A percentile compares a stretch with the other conserved stretches of the same genome.
These are phyloP conservation scores for Penicillium arizonense DNA, from an alignment of 495 filamentous ascomycete species.

Conservation along the genomic window DNA sequence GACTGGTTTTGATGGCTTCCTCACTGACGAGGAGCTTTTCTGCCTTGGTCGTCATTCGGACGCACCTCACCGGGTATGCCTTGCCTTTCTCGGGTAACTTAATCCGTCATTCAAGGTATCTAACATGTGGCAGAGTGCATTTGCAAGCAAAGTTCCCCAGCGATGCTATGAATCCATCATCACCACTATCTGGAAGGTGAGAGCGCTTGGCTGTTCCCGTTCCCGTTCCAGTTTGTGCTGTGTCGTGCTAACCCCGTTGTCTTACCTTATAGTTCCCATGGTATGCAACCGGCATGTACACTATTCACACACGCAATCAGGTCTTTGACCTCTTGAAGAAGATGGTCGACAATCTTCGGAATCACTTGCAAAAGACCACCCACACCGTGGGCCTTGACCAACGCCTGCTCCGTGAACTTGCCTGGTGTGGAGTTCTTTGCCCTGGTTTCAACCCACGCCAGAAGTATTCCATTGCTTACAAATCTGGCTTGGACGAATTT, in stretches of 20 bases:
- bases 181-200: slow-evolving; percentile 68
- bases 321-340: slow-evolving; percentile 42
- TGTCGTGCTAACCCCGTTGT: slow-evolving; percentile 3
- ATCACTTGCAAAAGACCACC: slow-evolving; percentile 26
- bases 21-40: slow-evolving; percentile 69
- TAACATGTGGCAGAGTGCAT: slow-evolving; percentile 53
- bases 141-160: slow-evolving; percentile 62
- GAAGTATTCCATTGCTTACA: slow-evolving; percentile 32
- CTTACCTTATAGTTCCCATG: slow-evolving; percentile 58
- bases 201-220: background rate
- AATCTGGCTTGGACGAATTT: slow-evolving; percentile 20
- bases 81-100: slow-evolving; percentile 1
- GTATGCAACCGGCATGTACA: slow-evolving; percentile 61
- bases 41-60: slow-evolving; percentile 67
- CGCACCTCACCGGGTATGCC: slow-evolving; percentile 61
- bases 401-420: slow-evolving; percentile 56
- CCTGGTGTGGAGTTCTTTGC: slow-evolving; percentile 57
- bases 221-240: background rate
- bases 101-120: background rate
- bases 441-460: slow-evolving; percentile 63
- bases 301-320: slow-evolving; percentile 57
- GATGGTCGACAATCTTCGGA: slow-evolving; percentile 40
- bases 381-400: slow-evolving; percentile 47
- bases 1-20: slow-evolving; percentile 65
- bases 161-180: slow-evolving; percentile 75